Base-by-base conservation (phyloP, 1,284 basidiomycete species). In the Phlebopus sp. region DNA sequence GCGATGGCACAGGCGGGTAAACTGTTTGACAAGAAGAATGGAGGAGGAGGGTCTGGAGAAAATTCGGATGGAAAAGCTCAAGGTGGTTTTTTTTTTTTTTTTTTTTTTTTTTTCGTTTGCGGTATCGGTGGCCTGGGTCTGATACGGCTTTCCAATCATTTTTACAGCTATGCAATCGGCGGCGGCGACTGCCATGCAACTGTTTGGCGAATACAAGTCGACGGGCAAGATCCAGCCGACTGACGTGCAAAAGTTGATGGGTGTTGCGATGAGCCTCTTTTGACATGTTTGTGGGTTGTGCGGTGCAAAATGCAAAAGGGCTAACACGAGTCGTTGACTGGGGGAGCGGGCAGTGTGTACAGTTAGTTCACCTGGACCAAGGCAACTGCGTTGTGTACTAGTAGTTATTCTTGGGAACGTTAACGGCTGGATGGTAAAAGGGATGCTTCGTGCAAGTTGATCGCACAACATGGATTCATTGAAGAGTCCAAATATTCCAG, bases 1-100 rank as follows among this genome's bases (percentile, higher is more conserved):
- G 64, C 64, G n/a, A 66, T 66, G 64, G 50, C 66, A 4, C 66
- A 66, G 0, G 64, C 64, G 1, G 64, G 66, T 2, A 68, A 67
- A 37, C 14, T 66, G 29, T 66, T 66, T 15, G 64, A 66, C 23
- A 68, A 66, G 59, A 68, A 66, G 55, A 62, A 58, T 18, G 55
- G 52, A 5, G 50, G 54, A 6, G 21, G 37, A 8, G 44, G 51
- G 6, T 17, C 31, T 27, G 53, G 43, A 5, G 40, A 38, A 36
- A 38, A 54, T 17, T 9, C 44, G 1, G 37, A 53, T 23, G 62
- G 50, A 46, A 69, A 69, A 52, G 47, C 57, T 7, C 55, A 69
- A 55, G 64, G 64, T 63, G 36, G 5, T 45, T 50, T 8, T n/a
- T n/a, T 29, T 37, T 5, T 32, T 36, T 11, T 34, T 11, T 1